Base-by-base conservation (phyloP, 1,284 basidiomycete species). In the Ceratobasidium sp. region DNA sequence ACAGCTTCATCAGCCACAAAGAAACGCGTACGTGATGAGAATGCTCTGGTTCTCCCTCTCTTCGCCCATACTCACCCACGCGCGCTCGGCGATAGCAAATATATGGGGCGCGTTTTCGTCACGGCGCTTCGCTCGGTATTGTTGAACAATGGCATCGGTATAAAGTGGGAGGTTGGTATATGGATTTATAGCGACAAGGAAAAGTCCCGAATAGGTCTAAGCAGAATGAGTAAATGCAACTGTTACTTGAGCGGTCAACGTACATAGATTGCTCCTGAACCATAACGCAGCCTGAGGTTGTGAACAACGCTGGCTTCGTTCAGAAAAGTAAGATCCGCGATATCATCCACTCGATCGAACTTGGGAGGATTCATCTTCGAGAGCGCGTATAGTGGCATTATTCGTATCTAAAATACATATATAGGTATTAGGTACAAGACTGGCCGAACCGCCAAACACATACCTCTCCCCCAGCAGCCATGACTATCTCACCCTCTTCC, bases 291-390 rank as follows among this genome's bases (percentile, higher is more conserved):
- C 74, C 95, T 87, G 39, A 99, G 87, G 82, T 99, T 98, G 80
- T 99, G 96, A 28, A 99, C 96, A 34, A 99, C 97, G 77, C 94
- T 96, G 10, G 97, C 96, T 85, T 99, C 97, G 80, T 99, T 99
- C 74, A 99, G 84, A 82, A 96, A 98, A 0, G 97, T 99, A 75
- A 99, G 85, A 82, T 99, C 96, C 55, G 97, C 97, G 77, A 99
- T 99, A 82, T 99, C 97, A 76, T 97, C 96, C 1, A 96, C 96
- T 58, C 94, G 89, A 82, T 99, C 96, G 80, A 99, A 99, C 82
- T 98, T 97, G 53, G 97, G 97, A 14, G 97, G 97, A 79, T 99
- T 99, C 93, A 97, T 96, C 84, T 95, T 96, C 77, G 91, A 94
- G 52, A 96, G 82, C 23, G 89, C 87, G 76, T 93, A 90, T 70